A percentile compares a stretch with the other conserved stretches of the same genome.
These are phyloP conservation scores for Pythium graminicola DNA, from an alignment of 352 stramenopile species.

Conservation along the genomic window DNA sequence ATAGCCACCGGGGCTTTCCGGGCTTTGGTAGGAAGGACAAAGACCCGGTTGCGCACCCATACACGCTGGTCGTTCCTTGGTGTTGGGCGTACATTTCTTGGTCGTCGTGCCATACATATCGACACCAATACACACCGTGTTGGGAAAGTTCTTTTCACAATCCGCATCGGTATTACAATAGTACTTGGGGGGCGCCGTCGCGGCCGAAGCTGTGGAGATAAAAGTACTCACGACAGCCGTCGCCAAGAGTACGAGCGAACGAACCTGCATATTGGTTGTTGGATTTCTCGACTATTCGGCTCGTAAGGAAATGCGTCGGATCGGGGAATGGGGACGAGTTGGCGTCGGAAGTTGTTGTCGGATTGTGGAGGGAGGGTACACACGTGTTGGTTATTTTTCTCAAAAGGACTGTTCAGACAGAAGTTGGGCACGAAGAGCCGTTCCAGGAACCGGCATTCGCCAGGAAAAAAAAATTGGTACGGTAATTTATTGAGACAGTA, in stretches of 20 bases:
- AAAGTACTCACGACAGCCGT: neutral
- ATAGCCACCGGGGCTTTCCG: constrained; percentile 40
- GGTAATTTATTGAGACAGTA: too few relatives aligned
- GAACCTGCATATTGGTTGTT: too few relatives aligned
- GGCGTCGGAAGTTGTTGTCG: too few relatives aligned
- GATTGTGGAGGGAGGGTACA: too few relatives aligned
- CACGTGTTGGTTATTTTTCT: too few relatives aligned
- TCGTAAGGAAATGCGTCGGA: too few relatives aligned
- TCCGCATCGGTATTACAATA: constrained; percentile 57
- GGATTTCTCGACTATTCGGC: too few relatives aligned
- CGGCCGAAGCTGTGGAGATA: neutral
- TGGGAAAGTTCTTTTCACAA: constrained; percentile 51
- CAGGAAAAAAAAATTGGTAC: too few relatives aligned
- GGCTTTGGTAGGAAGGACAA: constrained; percentile 66
- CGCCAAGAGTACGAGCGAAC: neutral
- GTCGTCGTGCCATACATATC: constrained; percentile 53
- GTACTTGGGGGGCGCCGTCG: constrained; percentile 24
- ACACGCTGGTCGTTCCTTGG: constrained; percentile 51
- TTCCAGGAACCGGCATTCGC: too few relatives aligned
- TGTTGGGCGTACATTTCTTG: constrained; percentile 77
- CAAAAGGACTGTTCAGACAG: too few relatives aligned
- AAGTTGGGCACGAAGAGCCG: too few relatives aligned
- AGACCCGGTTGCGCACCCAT: constrained; percentile 53
- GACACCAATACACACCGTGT: constrained; percentile 64
- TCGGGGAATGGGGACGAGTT: too few relatives aligned